Conservation (phyloP, 257 asterid species). For the Solanum rostratum region DNA sequence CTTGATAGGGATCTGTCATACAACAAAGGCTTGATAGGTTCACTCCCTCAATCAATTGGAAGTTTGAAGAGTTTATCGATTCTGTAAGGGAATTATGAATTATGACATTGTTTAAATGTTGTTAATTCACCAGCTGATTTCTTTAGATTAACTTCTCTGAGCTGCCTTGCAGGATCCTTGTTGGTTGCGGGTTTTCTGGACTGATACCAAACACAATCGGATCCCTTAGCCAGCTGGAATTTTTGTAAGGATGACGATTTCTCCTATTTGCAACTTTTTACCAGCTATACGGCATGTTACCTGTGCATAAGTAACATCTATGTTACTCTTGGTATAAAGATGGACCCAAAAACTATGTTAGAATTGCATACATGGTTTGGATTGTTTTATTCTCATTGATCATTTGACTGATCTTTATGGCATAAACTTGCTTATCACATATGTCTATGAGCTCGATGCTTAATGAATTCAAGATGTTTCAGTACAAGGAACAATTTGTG, state of each 20-base stretch:
- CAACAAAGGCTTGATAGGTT: conserved; percentile 54
- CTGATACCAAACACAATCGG: conserved; percentile 61
- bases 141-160: background rate
- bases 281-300: background rate
- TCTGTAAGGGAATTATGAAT: conserved; percentile 50
- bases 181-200: conserved; percentile 80
- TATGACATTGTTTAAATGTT: background rate
- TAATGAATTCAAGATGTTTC: background rate
- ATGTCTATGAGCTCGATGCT: background rate
- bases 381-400: background rate
- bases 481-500: background rate
- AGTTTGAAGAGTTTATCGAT: conserved; percentile 37
- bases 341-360: background rate
- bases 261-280: background rate
- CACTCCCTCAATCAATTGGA: conserved; percentile 58
- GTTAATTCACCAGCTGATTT: background rate
- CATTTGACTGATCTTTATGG: background rate
- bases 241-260: conserved; percentile 42
- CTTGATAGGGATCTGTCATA: conserved; percentile 71
- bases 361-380: background rate
- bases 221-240: conserved; percentile 40
- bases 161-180: conserved; percentile 40
- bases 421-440: background rate
- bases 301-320: too few relatives aligned
- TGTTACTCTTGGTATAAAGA: background rate